Evolutionary conservation across 177 flowering plant species (phyloP).

Genomic region (Vitis hybrid): DNA sequence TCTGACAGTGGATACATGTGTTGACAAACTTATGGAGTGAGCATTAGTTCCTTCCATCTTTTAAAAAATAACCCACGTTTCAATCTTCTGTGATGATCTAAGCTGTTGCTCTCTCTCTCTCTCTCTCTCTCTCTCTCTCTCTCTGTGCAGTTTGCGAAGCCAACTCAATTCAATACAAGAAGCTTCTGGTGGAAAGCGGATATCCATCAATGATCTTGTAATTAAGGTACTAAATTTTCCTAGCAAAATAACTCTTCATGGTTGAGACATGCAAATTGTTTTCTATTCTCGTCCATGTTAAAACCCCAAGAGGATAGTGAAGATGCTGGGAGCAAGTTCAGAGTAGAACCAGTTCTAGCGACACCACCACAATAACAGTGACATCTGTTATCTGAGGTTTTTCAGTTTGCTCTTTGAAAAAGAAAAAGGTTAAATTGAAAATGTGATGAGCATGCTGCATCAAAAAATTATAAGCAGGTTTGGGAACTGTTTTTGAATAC

Average conservation of each 20-base stretch:
- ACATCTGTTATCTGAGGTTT: too few species aligned
- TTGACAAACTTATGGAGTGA: conserved; percentile 91
- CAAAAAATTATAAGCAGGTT: too few species aligned
- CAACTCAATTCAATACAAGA: conserved; percentile 85
- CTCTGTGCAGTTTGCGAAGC: conserved; percentile 53
- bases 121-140: not conserved
- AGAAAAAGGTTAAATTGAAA: too few species aligned
- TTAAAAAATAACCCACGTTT: not conserved
- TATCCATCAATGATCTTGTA: conserved; percentile 94
- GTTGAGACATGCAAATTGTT: conserved; percentile 8
- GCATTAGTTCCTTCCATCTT: conserved; percentile 20
- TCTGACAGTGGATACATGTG: conserved; percentile 82
- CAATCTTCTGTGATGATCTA: not conserved
- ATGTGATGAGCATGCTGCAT: too few species aligned
- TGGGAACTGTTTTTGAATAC: too few species aligned
- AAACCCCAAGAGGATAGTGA: too few species aligned
- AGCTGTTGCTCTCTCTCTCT: not conserved
- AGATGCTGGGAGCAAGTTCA: too few species aligned
- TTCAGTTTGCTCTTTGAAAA: too few species aligned
- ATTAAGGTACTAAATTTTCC: conserved; percentile 64
- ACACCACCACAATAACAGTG: too few species aligned
- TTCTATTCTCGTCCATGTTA: not conserved
- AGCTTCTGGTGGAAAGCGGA: conserved; percentile 83
- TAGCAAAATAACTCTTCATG: not conserved
- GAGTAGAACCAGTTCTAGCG: too few species aligned